Evolutionary conservation across 2,329 filamentous ascomycete species (phyloP).

Genomic region (Penicillium sp.): DNA sequence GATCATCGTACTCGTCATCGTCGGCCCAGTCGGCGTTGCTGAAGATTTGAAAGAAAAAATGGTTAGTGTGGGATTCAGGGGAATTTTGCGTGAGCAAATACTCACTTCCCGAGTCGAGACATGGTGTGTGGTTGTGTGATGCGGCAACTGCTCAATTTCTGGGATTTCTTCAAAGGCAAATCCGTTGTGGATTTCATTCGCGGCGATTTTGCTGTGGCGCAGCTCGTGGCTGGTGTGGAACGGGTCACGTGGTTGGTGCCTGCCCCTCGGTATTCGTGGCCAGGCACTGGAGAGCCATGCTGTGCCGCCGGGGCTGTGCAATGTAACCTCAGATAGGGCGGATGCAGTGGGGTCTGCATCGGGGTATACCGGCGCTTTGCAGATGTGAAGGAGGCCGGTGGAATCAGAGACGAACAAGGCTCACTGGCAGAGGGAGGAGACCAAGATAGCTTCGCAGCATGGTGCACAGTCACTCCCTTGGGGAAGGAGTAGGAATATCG

Average conservation of each 20-base stretch:
- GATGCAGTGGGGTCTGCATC: too few species aligned
- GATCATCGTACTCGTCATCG: slow-evolving; percentile 83
- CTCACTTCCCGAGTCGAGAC: slow-evolving; percentile 57
- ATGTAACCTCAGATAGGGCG: too few species aligned
- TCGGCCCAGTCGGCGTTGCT: slow-evolving; percentile 89
- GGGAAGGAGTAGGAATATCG: slow-evolving; percentile 20
- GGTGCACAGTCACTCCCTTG: slow-evolving; percentile 7
- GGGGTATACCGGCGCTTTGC: slow-evolving; percentile 5
- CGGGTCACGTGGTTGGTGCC: slow-evolving; percentile 27
- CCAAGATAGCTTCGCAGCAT: slow-evolving; percentile 23
- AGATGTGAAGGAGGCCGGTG: slow-evolving; percentile 5
- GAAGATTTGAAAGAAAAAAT: slow-evolving; percentile 26
- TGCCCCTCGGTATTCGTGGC: too few species aligned
- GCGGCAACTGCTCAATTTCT: slow-evolving; percentile 47
- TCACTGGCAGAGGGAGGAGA: slow-evolving; percentile 12
- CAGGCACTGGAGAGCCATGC: too few species aligned
- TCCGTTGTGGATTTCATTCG: slow-evolving; percentile 53
- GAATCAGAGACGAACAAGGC: slow-evolving; percentile 4
- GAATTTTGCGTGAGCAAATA: slow-evolving; percentile 16
- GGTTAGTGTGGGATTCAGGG: slow-evolving; percentile 24
- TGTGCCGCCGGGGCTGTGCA: too few species aligned
- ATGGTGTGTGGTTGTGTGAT: slow-evolving; percentile 45
- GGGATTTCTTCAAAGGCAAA: slow-evolving; percentile 47
- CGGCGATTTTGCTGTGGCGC: slow-evolving; percentile 44
- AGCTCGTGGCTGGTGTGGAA: slow-evolving; percentile 39